phyloP scores from a whole-genome alignment of 2,329 filamentous ascomycete species.

The Lachnellula hyalina region DNA sequence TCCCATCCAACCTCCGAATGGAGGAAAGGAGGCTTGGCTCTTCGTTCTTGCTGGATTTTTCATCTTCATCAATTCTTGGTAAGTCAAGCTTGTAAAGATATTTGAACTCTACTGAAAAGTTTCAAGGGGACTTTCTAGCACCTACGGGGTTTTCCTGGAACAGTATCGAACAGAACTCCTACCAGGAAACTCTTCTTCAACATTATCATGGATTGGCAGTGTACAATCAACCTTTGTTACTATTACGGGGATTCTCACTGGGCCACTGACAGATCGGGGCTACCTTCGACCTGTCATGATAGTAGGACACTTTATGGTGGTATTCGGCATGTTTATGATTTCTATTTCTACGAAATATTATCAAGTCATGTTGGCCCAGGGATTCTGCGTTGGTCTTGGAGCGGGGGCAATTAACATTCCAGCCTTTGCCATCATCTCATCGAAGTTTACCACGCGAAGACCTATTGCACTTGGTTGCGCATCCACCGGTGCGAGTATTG shows the following conservation, averaged over 20 bases:
- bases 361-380: conserved; percentile 49
- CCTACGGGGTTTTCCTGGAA: conserved; percentile 47
- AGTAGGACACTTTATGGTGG: conserved; percentile 11
- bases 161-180: conserved; percentile 48
- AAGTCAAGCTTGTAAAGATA: not conserved
- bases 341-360: conserved; percentile 38
- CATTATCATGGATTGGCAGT: conserved; percentile 54
- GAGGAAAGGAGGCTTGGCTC: conserved; percentile 10
- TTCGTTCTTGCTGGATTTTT: conserved; percentile 4
- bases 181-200: conserved; percentile 41
- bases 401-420: conserved; percentile 8
- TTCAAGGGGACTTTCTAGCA: conserved; percentile 37
- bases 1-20: conserved; percentile 3
- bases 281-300: conserved; percentile 27
- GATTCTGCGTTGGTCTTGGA: conserved; percentile 43
- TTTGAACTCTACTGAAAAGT: not conserved
- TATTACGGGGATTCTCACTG: conserved; percentile 49
- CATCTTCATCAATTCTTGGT: conserved; percentile 8
- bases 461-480: conserved; percentile 41
- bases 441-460: conserved; percentile 39
- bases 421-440: conserved; percentile 35
- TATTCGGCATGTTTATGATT: conserved; percentile 37
- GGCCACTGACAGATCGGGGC: conserved; percentile 51
- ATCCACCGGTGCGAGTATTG: conserved; percentile 36
- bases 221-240: conserved; percentile 47